These are phyloP conservation scores for Rickenella mellea DNA, from an alignment of 768 basidiomycete genomes.

Conservation along the genomic window DNA sequence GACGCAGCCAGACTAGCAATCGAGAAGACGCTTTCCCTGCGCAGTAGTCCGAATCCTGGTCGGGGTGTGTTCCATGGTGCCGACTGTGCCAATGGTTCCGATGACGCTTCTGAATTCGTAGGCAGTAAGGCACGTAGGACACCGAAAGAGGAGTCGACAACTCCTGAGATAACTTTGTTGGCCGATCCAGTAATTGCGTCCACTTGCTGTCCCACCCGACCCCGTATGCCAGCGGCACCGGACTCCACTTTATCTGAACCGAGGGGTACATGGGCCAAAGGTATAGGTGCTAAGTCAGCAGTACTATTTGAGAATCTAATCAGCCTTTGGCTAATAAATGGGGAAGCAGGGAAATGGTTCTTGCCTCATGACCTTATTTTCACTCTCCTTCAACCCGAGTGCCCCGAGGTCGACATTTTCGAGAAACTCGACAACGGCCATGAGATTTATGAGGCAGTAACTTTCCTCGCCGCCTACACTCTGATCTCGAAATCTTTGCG, in stretches of 20 bases:
- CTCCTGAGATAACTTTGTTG: slow-evolving; percentile 66
- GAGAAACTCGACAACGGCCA: slow-evolving; percentile 93
- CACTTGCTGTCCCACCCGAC: slow-evolving; percentile 71
- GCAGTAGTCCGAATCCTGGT: slow-evolving; percentile 56
- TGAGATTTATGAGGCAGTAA: slow-evolving; percentile 89
- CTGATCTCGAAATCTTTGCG: slow-evolving; percentile 51
- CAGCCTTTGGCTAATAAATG: not conserved
- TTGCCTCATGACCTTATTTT: slow-evolving; percentile 49
- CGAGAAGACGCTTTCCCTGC: slow-evolving; percentile 74
- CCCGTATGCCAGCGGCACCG: slow-evolving; percentile 48
- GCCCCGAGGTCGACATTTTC: slow-evolving; percentile 86
- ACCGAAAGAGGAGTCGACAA: slow-evolving; percentile 86
- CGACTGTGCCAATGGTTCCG: slow-evolving; percentile 16
- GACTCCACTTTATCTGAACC: slow-evolving; percentile 33
- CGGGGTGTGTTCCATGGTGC: slow-evolving; percentile 33
- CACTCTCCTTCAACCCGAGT: slow-evolving; percentile 52
- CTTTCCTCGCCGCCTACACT: slow-evolving; percentile 71
- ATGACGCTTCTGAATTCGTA: slow-evolving; percentile 11
- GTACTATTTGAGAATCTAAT: slow-evolving; percentile 36
- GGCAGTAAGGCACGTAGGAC: slow-evolving; percentile 59
- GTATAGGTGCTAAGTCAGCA: slow-evolving; percentile 75
- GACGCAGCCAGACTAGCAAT: slow-evolving; percentile 68
- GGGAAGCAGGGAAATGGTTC: slow-evolving; percentile 8
- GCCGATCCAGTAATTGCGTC: slow-evolving; percentile 78
- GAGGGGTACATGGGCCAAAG: slow-evolving; percentile 47